Evolutionary conservation across 306 rosid genomes (phyloP).

Genomic region (Inga oerstediana): DNA sequence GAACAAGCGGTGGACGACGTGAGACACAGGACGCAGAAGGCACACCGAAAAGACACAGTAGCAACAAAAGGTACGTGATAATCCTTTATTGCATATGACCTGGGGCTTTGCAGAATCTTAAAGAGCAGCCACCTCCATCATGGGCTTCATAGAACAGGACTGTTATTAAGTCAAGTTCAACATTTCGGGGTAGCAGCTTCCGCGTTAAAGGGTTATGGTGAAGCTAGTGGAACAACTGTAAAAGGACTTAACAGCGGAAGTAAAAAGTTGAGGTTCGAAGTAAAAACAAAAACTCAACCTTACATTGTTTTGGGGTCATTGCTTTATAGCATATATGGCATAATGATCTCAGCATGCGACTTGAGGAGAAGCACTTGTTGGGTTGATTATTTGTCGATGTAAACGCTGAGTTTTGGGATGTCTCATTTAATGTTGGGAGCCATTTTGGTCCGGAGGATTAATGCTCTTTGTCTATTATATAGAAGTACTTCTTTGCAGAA

Average conservation of each 20-base stretch:
- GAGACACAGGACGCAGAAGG: neutral
- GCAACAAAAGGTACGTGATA: neutral
- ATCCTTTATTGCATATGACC: neutral
- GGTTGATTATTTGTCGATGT: neutral
- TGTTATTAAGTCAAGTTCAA: neutral
- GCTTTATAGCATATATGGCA: neutral
- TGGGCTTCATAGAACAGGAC: neutral
- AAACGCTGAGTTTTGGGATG: slow-evolving; percentile 25
- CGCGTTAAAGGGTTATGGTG: neutral
- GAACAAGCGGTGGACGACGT: neutral
- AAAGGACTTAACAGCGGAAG: neutral
- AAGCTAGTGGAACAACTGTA: neutral
- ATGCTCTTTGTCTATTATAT: slow-evolving; percentile 4
- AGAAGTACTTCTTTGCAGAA: neutral
- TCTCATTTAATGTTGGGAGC: slow-evolving; percentile 31
- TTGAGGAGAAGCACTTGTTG: slow-evolving; percentile 5
- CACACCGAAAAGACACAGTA: neutral
- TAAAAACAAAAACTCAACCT: neutral
- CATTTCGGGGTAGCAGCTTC: neutral
- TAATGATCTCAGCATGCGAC: neutral
- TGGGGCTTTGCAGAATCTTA: neutral
- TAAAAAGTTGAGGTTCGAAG: neutral
- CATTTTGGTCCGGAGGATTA: slow-evolving; percentile 14
- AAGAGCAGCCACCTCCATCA: neutral
- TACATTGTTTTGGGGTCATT: neutral